Base-by-base conservation (phyloP, 2,329 filamentous ascomycete genomes). In the Colletotrichum theobromicola region DNA sequence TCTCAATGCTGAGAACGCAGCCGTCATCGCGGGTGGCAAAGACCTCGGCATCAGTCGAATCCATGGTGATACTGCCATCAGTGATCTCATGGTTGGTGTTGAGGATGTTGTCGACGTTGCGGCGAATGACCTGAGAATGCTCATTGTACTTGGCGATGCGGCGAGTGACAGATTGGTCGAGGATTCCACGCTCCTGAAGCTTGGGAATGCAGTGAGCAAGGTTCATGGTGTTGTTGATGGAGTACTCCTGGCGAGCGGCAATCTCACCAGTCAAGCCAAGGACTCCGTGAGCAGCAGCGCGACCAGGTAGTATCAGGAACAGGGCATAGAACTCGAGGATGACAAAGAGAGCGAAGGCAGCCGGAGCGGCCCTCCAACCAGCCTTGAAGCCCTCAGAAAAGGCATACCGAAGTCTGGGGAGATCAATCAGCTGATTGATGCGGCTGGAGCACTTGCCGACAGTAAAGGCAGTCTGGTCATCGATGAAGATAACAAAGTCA, bases 1-100 rank as follows among this genome's bases (percentile, higher is more conserved):
- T 66, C n/a, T 70, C 67, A 5, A 58, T 28, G 30, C 61, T 64
- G 2, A 70, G 42, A 24, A 70, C 67, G 21, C 61, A 70, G 32
- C 66, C 71, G n/a, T 73, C 71, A 4, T 73, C 71, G 6, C 66
- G 71, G 8, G 66, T 70, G 8, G 71, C 71, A 26, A 73, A 73
- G n/a, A 73, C 60, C 12, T 70, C 66, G 2, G 34, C 65, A 32
- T 73, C 65, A 28, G 65, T 55, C 10, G 71, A 65, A 15, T 35
- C 16, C 18, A 55, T 58, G 60, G 32, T 58, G 26, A 73, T 46
- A 16, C 58, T 64, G 46, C 57, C 61, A 30, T 73, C 66, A 7
- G 37, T 61, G 55, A 62, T 69, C 58, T 70, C 71, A 21, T 73
- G 71, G 24, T 70, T 50, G 15, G 46, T 73, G 4, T n/a, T 30